Percentiles rank a stretch among this genome's conserved stretches.
Evolutionary conservation across 257 asterid species (phyloP).

Genomic region (Solanum commersonii): DNA sequence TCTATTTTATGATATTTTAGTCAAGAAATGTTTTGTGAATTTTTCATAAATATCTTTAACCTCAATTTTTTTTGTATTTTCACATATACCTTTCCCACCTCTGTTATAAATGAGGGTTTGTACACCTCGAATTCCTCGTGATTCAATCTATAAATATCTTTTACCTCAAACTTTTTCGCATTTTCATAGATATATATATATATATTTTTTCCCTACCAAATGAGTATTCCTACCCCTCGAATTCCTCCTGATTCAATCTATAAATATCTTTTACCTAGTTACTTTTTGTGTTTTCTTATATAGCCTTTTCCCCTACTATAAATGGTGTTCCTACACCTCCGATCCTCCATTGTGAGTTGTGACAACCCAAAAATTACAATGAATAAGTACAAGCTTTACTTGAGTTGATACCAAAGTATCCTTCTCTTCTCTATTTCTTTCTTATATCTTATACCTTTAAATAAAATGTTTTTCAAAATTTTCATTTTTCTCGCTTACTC

Average conservation of each 20-base stretch:
- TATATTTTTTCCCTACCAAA: too few species aligned
- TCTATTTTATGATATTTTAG: neutral
- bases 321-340: neutral
- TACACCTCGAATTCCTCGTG: neutral
- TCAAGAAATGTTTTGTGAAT: neutral
- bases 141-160: neutral
- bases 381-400: neutral
- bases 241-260: neutral
- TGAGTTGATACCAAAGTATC: neutral
- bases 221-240: neutral
- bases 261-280: neutral
- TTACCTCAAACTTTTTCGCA: neutral
- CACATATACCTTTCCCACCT: too few species aligned
- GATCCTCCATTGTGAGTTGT: neutral
- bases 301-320: neutral
- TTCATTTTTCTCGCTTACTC: neutral
- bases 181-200: too few species aligned
- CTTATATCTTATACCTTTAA: neutral
- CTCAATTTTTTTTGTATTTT: too few species aligned
- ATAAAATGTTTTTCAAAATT: neutral
- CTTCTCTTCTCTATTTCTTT: neutral
- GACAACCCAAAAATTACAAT: neutral
- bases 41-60: too few species aligned
- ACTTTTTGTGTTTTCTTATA: too few species aligned
- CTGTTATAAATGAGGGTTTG: neutral